Evolutionary conservation across 2,329 filamentous ascomycete genomes (phyloP).

Genomic region (Fusarium sp.): DNA sequence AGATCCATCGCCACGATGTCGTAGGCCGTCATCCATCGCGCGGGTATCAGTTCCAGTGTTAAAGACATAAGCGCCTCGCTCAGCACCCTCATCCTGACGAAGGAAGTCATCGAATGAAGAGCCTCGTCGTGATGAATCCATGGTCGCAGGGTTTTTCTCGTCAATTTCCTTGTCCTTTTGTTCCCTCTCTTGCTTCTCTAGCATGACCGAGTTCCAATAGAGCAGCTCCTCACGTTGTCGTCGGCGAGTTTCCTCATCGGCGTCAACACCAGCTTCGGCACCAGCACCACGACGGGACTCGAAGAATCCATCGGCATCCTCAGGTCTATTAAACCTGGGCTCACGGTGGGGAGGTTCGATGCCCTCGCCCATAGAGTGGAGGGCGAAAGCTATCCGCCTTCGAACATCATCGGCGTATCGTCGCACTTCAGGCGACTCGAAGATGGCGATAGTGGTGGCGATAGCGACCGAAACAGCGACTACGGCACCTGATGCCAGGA

Average conservation of each 20-base stretch:
- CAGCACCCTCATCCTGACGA: slow-evolving; percentile 57
- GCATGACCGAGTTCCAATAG: slow-evolving; percentile 68
- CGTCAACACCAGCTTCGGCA: slow-evolving; percentile 61
- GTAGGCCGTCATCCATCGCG: slow-evolving; percentile 54
- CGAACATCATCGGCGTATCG: slow-evolving; percentile 69
- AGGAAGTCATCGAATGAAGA: slow-evolving; percentile 68
- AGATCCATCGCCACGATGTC: slow-evolving; percentile 57
- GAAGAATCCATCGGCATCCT: slow-evolving; percentile 71
- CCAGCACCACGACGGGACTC: slow-evolving; percentile 56
- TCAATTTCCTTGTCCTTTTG: slow-evolving; percentile 30
- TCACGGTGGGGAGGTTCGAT: slow-evolving; percentile 58
- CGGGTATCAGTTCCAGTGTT: slow-evolving; percentile 62
- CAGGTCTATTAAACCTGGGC: slow-evolving; percentile 70
- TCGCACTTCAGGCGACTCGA: slow-evolving; percentile 70
- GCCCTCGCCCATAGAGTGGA: slow-evolving; percentile 66
- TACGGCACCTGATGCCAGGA: slow-evolving; percentile 64
- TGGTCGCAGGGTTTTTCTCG: slow-evolving; percentile 6
- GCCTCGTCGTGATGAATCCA: slow-evolving; percentile 36
- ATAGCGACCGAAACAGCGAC: slow-evolving; percentile 66
- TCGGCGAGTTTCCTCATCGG: slow-evolving; percentile 67
- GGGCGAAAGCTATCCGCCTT: slow-evolving; percentile 66
- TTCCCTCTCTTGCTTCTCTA: slow-evolving; percentile 56
- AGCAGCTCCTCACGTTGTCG: slow-evolving; percentile 70
- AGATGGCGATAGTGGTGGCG: slow-evolving; percentile 66
- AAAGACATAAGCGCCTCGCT: slow-evolving; percentile 64